phyloP scores from a whole-genome alignment of 306 rosid genomes.

The Trichosanthes cucumerina region DNA sequence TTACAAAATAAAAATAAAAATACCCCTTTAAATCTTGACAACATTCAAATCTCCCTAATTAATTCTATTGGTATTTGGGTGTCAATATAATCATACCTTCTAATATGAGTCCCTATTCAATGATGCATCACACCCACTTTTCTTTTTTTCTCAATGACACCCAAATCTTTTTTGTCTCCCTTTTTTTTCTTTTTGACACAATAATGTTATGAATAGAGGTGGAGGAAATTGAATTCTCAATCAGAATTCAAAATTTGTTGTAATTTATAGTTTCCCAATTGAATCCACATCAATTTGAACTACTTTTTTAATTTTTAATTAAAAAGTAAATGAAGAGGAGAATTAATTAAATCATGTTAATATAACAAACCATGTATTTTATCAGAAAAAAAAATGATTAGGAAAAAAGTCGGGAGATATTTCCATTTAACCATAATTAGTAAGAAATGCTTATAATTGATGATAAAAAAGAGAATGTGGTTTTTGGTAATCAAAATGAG shows the following conservation, averaged over 20 bases:
- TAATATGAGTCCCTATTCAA: background rate
- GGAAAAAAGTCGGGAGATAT: background rate
- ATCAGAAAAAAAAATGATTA: background rate
- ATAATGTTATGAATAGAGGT: background rate
- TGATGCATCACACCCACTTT: background rate
- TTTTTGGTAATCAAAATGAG: background rate
- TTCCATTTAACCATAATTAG: background rate
- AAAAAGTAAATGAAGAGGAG: no score
- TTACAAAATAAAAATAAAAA: no score
- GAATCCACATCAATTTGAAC: background rate
- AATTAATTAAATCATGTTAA: no score
- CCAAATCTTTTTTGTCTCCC: background rate
- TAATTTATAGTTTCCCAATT: no score
- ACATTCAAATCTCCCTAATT: background rate
- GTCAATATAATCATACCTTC: slow-evolving; percentile 1
- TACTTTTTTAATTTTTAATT: no score
- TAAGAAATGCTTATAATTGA: background rate
- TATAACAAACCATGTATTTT: no score
- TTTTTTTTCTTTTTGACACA: background rate
- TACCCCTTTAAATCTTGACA: background rate
- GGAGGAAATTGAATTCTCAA: background rate
- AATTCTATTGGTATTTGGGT: background rate
- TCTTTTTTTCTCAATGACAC: background rate
- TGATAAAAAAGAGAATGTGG: background rate
- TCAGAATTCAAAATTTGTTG: no score